Base-by-base conservation (phyloP, 176 grass and related monocot genomes). In the Raddia distichophylla region DNA sequence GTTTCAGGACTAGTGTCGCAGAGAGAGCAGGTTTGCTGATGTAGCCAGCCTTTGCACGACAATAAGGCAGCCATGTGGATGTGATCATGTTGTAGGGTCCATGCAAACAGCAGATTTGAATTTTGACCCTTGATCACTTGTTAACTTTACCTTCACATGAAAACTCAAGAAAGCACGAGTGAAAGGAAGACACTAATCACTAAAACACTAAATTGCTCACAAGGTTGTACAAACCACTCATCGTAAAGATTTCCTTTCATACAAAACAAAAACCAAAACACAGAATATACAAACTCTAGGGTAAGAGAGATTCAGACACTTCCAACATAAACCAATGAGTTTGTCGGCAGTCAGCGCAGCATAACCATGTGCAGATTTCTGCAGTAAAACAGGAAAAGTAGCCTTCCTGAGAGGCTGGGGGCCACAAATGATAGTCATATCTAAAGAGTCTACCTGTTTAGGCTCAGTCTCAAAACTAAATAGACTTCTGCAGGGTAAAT, bases 301-400 rank as follows among this genome's bases (percentile, higher is more conserved):
- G 27, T 11, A 54, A 74, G 15, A 73, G 22, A 33, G 15, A 44
- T 58, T 43, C 40, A 14, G n/a, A 2, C 40, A 65, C 63, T 57
- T 67, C 57, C 32, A 67, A 60, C 8, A 82, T 4, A 69, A 55
- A 77, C 20, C 46, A 34, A 20, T 3, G 16, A 67, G 13, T 2
- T 54, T 54, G 46, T 18, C 76, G 62, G 35, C 34, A 75, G 46
- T 18, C 76, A 69, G 35, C 19, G 69, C 2, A 48, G 12, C 11
- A 53, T 45, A 79, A 20, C 75, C 52, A 75, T 32, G 10, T 65
- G 10, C 60, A 65, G 8, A 71, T 47, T 71, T 74, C 45, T 73
- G 19, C 40, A 37, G 67, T 67, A 54, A 54, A 73, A 3, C 32
- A 19, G 20, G 14, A 44, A 81, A 77, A 45, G 59, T 17, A 49